Evolutionary conservation across 1,139 yeast genomes (phyloP).

Genomic region (Suhomyces ambrosiae): DNA sequence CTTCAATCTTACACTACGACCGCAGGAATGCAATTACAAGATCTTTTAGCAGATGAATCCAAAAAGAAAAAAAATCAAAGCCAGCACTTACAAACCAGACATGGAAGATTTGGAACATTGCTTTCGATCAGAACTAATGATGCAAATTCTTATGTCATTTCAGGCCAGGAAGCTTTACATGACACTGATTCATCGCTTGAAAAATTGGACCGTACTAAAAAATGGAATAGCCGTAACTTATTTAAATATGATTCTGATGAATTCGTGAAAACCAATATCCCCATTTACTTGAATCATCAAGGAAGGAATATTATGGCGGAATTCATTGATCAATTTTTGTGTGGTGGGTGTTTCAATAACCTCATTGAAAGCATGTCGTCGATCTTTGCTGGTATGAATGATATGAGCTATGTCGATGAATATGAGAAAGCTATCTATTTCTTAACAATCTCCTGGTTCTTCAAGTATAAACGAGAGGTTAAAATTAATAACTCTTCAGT

Average conservation of each 20-base stretch:
- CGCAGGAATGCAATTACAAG: constrained; percentile 47
- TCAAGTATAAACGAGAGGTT: constrained; percentile 36
- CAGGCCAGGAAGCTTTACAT: constrained; percentile 72
- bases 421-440: constrained; percentile 54
- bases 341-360: constrained; percentile 77
- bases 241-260: constrained; percentile 51
- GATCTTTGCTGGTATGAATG: constrained; percentile 39
- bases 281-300: constrained; percentile 13
- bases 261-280: constrained; percentile 25
- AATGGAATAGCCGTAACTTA: constrained; percentile 55
- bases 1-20: constrained; percentile 27
- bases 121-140: constrained; percentile 65
- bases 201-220: constrained; percentile 65
- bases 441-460: constrained; percentile 72
- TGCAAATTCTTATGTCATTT: constrained; percentile 60
- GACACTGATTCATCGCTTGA: constrained; percentile 46
- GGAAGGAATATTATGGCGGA: constrained; percentile 42
- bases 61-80: constrained; percentile 52
- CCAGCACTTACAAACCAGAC: constrained; percentile 67
- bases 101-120: constrained; percentile 89
- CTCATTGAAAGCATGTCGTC: constrained; percentile 56
- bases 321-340: constrained; percentile 53
- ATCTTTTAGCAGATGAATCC: constrained; percentile 60
- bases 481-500: constrained; percentile 9
- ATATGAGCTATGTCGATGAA: constrained; percentile 40